Base-by-base conservation (phyloP, 148 eudicot genomes). In the Vaccinium macrocarpon region DNA sequence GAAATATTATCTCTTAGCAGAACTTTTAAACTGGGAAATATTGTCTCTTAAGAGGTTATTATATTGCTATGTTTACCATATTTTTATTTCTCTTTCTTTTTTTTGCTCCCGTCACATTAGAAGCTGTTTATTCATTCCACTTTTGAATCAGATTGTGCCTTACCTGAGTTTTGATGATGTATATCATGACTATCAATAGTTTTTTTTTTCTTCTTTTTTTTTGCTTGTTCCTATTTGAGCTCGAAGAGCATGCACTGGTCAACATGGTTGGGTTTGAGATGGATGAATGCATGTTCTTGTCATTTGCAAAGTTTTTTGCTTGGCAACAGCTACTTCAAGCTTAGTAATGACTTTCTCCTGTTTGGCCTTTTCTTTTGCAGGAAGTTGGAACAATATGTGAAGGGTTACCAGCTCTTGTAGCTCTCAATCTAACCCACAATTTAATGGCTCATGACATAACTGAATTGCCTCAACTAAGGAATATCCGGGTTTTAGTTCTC, bases 341-440 rank as follows among this genome's bases (percentile, higher is more conserved):
- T 56, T 56, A 77, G 5, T 53, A 79, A 16, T 55, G 81, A 79
- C 82, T 59, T 84, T 68, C 53, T 23, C 72, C 72, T 86, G 11
- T 55, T 46, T 27, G 55, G 56, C 38, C 71, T 25, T n/a, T 50
- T 21, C 76, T 81, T 70, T 86, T 86, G 84, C 96, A 97, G 99
- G 98, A 95, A 87, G 81, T 97, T 84, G 94, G 90, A 68, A 85
- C 90, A 75, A 89, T 95, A 87, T 92, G 96, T 74, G 88, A 93
- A 61, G 95, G 86, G 81, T 89, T 97, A 83, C 93, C 93, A 49
- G 83, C 89, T 71, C 99, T 97, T 79, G 86, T 82, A 35, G 91
- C 94, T 48, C 89, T 97, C 35, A 95, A 97, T 86, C 76, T 97
- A 70, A 88, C 99, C 50, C 81, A 90, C 90, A 95, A 97, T 87